Evolutionary conservation across 306 rosid genomes (phyloP), one percentile per base, ranked within the genome.

Genomic region (Abrus precatorius): DNA sequence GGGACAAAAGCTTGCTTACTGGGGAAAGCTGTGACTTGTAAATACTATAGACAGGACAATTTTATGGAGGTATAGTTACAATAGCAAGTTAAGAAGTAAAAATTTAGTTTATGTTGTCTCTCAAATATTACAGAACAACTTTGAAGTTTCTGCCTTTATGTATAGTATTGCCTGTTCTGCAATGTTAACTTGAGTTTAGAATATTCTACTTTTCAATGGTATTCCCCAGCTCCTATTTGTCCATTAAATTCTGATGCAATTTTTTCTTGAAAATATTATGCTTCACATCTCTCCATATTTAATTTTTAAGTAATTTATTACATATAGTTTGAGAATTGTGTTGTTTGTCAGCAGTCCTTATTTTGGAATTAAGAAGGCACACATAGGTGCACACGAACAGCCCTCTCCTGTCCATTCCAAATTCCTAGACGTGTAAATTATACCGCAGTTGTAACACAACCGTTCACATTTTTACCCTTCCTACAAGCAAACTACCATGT

Each of bases 1-100:
- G 99, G 99, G 88, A 91, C 99, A 74, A 95, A 95, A 89, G 99
- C 98, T 80, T 95, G 99, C 90, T 78, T 95, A 30, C 56, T 95
- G 80, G 99, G 98, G 30, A 95, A 95, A 90, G 98, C 99, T 45
- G 88, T 95, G 53, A 89, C 92, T 30, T 95, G 99, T 91, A 95
- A 89, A 82, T 93, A 89, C 79, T 85, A 87, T 54, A 87, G 90
- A 81, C 98, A 81, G 78, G 97, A 93, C 48, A 95, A 95, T 34
- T 95, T 93, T 86, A 85, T 95, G 53, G 99, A 95, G 94, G 98
- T 95, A 88, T 83, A 78, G 79, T 56, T 74, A 6, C 76, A 76
- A 9, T 40, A 71, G 5, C 64, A 66, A 33, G 20, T 76, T 60
- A 59, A 36, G 67, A 66, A 40, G 5, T 28, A 64, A 72, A 30